These are phyloP conservation scores for Silene latifolia DNA, from an alignment of 148 eudicot genomes.

Conservation along the genomic window DNA sequence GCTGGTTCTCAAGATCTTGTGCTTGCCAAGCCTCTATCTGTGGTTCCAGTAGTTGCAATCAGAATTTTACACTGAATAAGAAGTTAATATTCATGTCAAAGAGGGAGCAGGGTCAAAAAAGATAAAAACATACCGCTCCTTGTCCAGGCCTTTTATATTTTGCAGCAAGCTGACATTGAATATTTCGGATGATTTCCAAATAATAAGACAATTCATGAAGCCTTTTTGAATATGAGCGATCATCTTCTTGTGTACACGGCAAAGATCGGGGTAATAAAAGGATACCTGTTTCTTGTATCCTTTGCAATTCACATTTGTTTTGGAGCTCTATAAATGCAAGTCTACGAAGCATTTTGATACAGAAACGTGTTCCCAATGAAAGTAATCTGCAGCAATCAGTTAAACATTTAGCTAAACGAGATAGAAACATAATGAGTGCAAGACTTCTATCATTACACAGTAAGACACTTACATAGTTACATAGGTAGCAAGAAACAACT, in stretches of 20 bases:
- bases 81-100: neutral
- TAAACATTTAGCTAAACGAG: conserved; percentile 16
- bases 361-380: conserved; percentile 58
- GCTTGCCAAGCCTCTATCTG: conserved; percentile 52
- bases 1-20: conserved; percentile 27
- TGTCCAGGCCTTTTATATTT: conserved; percentile 64
- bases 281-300: conserved; percentile 22
- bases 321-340: conserved; percentile 56
- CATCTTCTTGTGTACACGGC: conserved; percentile 31
- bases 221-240: conserved; percentile 39
- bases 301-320: conserved; percentile 30
- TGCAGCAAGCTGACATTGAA: conserved; percentile 60
- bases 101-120: neutral
- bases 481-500: conserved; percentile 1
- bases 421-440: neutral
- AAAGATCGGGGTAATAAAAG: conserved; percentile 31
- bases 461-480: neutral
- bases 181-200: conserved; percentile 67
- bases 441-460: neutral
- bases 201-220: conserved; percentile 69
- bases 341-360: conserved; percentile 71
- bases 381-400: conserved; percentile 67
- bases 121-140: conserved; percentile 43
- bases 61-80: conserved; percentile 8
- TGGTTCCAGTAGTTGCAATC: conserved; percentile 18